These are phyloP conservation scores for Syzygium grande DNA, from an alignment of 345 rosid species.

Conservation along the genomic window DNA sequence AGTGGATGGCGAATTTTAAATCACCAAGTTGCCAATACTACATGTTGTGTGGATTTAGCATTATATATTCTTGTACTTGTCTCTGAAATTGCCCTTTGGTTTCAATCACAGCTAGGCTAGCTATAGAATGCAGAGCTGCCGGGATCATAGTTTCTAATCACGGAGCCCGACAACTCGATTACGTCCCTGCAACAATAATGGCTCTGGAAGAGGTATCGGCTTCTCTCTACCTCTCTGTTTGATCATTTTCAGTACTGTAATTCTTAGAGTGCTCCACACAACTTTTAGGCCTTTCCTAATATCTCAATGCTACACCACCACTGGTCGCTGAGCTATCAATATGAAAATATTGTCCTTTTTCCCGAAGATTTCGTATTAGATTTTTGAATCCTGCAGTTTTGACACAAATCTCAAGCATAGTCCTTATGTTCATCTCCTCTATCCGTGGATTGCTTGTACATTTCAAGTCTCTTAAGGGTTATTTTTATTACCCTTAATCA, in stretches of 20 bases:
- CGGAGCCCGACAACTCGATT: slow-evolving; percentile 95
- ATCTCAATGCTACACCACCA: neutral
- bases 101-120: slow-evolving; percentile 50
- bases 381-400: neutral
- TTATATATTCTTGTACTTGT: neutral
- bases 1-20: neutral
- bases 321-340: neutral
- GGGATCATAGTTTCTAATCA: slow-evolving; percentile 95
- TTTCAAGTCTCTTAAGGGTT: neutral
- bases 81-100: neutral
- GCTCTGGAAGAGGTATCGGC: slow-evolving; percentile 70
- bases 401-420: neutral
- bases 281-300: neutral
- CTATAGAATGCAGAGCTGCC: slow-evolving; percentile 68
- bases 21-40: neutral
- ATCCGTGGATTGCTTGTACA: neutral
- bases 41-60: neutral
- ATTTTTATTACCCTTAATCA: neutral
- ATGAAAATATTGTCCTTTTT: neutral
- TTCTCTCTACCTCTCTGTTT: neutral
- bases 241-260: neutral
- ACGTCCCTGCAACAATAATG: slow-evolving; percentile 74
- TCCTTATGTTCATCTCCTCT: neutral
- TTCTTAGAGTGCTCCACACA: neutral
- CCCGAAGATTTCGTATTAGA: neutral